Base-by-base conservation (phyloP, 2,329 filamentous ascomycete genomes). In the Alternaria infectoria region DNA sequence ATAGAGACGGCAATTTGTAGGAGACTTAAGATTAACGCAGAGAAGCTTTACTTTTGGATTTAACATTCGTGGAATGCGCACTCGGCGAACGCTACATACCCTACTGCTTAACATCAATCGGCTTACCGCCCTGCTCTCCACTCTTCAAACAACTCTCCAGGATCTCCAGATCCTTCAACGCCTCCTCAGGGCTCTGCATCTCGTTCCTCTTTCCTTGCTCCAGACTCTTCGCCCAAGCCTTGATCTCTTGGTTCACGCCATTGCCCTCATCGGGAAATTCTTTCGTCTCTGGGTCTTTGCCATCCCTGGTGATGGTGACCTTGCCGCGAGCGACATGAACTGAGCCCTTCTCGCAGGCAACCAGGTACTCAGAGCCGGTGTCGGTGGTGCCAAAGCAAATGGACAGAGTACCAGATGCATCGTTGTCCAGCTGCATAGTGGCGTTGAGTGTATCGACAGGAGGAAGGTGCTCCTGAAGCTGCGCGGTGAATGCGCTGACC, bases 371-470 rank as follows among this genome's bases (percentile, higher is more conserved):
- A 13, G 83, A 85, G 0, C 84, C 84, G 6, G 77, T 79, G 66
- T 87, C 84, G 9, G 83, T 85, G 8, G 87, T 87, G 3, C 89
- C 89, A 57, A 86, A 86, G 2, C 84, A 86, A n/a, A 87, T 78
- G 58, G 83, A 81, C 52, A 90, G 85, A 6, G 85, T 86, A 2
- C 89, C 90, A 1, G 83, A 82, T 3, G 81, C 83, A 4, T 88
- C 88, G 25, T 82, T 84, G 61, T 81, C 81, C 3, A 87, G 84
- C 72, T 83, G 84, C 40, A 89, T 67, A 2, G 87, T 82, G 10
- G 88, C 88, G 70, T 88, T 86, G 54, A 92, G 81, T 2, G 89
- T 90, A 74, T 93, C 91, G 2, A 91, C 83, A 0, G 90, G 90
- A 5, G 87, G 84, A 9, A 93, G 81, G 69, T 89, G 83, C 57